Evolutionary conservation across 345 rosid species (phyloP).

Genomic region (Eutrema heterophyllum): DNA sequence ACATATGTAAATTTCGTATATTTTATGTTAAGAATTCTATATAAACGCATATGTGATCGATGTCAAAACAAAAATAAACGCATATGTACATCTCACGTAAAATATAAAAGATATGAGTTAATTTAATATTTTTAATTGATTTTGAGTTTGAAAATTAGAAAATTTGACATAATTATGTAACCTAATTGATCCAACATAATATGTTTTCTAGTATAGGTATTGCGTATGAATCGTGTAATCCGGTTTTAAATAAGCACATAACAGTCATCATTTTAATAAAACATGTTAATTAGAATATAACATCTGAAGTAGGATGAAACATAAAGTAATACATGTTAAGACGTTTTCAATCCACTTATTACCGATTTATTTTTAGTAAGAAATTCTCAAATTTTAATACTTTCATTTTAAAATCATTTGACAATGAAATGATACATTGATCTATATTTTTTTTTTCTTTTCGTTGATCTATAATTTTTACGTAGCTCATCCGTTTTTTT

Average conservation of each 20-base stretch:
- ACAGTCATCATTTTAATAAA: background rate
- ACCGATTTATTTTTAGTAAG: background rate
- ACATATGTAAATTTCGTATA: background rate
- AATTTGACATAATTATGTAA: background rate
- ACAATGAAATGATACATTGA: background rate
- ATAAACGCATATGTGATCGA: background rate
- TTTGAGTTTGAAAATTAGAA: background rate
- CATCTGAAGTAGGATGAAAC: background rate
- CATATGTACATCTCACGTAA: background rate
- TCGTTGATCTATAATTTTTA: no score
- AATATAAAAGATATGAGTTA: background rate
- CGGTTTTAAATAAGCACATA: background rate
- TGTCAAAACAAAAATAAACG: no score
- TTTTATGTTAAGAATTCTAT: background rate
- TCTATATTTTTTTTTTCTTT: background rate
- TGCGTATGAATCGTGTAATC: background rate
- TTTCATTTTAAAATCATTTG: background rate
- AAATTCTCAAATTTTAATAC: background rate
- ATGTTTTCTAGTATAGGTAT: background rate
- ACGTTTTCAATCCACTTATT: background rate
- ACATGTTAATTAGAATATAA: background rate
- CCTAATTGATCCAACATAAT: background rate
- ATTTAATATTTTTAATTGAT: background rate
- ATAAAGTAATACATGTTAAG: background rate
- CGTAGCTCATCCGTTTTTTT: background rate